phyloP scores from a whole-genome alignment of 495 filamentous ascomycete species.

The Lindgomyces ingoldianus region DNA sequence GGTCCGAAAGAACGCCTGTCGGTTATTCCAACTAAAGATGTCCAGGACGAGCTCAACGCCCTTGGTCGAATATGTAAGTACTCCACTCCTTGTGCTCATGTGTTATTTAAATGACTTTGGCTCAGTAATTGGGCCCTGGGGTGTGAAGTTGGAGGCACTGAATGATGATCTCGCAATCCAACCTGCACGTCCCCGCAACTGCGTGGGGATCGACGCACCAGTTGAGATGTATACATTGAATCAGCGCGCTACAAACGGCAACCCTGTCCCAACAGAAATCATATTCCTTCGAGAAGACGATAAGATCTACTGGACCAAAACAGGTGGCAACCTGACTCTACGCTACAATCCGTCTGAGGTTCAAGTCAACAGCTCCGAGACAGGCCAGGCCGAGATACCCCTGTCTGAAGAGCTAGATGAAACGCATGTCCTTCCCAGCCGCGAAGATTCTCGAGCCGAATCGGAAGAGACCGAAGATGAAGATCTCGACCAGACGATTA shows the following conservation, averaged over 20 bases:
- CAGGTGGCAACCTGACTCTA: not conserved
- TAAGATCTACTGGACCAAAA: not conserved
- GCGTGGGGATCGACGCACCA: not conserved
- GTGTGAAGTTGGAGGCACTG: constrained; percentile 28
- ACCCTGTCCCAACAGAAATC: constrained; percentile 1
- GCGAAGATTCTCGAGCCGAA: not conserved
- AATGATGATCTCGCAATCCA: not conserved
- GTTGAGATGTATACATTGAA: constrained; percentile 17
- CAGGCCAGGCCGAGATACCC: constrained; percentile 11
- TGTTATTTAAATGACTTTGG: constrained; percentile 7
- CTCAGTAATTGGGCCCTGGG: constrained; percentile 11
- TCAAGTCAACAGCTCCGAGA: constrained; percentile 28
- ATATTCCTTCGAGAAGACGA: constrained; percentile 33
- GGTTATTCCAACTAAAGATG: not conserved
- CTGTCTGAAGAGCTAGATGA: constrained; percentile 1
- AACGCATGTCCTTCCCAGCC: not conserved
- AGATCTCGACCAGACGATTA: constrained; percentile 4
- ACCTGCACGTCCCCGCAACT: not conserved
- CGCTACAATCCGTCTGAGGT: constrained; percentile 14
- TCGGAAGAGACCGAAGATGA: constrained; percentile 4
- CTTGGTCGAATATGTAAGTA: constrained; percentile 24
- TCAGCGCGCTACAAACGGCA: not conserved
- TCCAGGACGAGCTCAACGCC: not conserved
- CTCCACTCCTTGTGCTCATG: not conserved
- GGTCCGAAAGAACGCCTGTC: not conserved